phyloP scores from a whole-genome alignment of 75 land plant genomes.

The Adiantum capillusveneris region DNA sequence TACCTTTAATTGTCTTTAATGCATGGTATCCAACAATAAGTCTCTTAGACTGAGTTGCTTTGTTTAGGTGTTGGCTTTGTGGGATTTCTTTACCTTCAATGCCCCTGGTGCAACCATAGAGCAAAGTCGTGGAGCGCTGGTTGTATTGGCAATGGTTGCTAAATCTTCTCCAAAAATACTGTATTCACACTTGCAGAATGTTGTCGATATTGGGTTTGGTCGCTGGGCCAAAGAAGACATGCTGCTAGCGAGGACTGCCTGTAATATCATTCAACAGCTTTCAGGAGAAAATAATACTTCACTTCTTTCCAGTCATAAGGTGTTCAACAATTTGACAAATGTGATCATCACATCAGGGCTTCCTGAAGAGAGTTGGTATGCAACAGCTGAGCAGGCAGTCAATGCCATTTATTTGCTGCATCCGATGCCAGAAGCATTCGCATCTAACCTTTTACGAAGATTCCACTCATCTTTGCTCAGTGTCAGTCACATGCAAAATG shows the following conservation, averaged over 20 bases:
- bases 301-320: constrained; percentile 43
- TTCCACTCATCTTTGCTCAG: constrained; percentile 40
- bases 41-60: not conserved
- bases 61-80: constrained; percentile 81
- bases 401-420: constrained; percentile 72
- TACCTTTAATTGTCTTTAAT: not conserved
- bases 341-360: constrained; percentile 56
- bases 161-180: constrained; percentile 60
- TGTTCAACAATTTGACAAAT: constrained; percentile 61
- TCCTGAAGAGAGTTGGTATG: constrained; percentile 85
- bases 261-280: constrained; percentile 79
- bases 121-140: constrained; percentile 90
- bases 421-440: constrained; percentile 78
- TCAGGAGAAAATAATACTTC: constrained; percentile 57
- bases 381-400: constrained; percentile 88
- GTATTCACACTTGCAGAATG: constrained; percentile 68
- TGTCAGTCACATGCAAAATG: constrained; percentile 6
- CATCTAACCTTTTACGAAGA: constrained; percentile 50
- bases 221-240: constrained; percentile 95
- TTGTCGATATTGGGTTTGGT: constrained; percentile 98
- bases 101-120: constrained; percentile 71
- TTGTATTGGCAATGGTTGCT: constrained; percentile 89
- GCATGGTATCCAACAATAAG: not conserved
- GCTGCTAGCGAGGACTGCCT: constrained; percentile 91
- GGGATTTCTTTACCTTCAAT: constrained; percentile 97